Evolutionary conservation across 805 yeast species (phyloP).

Genomic region (Spathaspora arborariae): DNA sequence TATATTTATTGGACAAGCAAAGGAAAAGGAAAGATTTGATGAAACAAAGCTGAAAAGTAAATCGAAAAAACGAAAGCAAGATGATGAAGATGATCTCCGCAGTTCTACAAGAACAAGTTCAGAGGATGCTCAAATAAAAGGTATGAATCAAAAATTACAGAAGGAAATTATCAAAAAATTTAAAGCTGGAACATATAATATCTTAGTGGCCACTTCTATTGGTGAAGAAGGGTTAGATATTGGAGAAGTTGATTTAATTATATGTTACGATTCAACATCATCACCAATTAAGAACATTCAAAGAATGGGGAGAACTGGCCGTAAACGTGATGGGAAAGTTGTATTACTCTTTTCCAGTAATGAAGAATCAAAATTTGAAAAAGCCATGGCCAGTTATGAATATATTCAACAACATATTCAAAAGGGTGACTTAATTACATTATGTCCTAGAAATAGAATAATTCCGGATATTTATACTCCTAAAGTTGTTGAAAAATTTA

Average conservation of each 20-base stretch:
- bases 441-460: slow-evolving; percentile 58
- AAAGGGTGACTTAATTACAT: slow-evolving; percentile 40
- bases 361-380: slow-evolving; percentile 75
- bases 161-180: slow-evolving; percentile 73
- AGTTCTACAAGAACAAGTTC: slow-evolving; percentile 54
- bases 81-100: slow-evolving; percentile 14
- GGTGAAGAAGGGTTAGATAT: slow-evolving; percentile 99
- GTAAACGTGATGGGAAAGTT: slow-evolving; percentile 86
- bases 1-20: slow-evolving; percentile 89
- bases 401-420: slow-evolving; percentile 70
- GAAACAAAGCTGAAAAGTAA: slow-evolving; percentile 31
- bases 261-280: slow-evolving; percentile 89
- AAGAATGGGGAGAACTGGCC: slow-evolving; percentile 97
- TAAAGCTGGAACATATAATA: slow-evolving; percentile 68
- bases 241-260: slow-evolving; percentile 93
- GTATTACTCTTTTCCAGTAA: slow-evolving; percentile 69
- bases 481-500: slow-evolving; percentile 47
- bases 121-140: slow-evolving; percentile 70
- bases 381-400: slow-evolving; percentile 80
- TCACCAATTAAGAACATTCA: slow-evolving; percentile 93
- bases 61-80: slow-evolving; percentile 19
- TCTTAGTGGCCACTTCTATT: slow-evolving; percentile 91
- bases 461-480: slow-evolving; percentile 61
- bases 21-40: slow-evolving; percentile 66
- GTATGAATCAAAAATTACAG: slow-evolving; percentile 90